Conservation (phyloP, 768 basidiomycete genomes). For the Boletus reticulatus region DNA sequence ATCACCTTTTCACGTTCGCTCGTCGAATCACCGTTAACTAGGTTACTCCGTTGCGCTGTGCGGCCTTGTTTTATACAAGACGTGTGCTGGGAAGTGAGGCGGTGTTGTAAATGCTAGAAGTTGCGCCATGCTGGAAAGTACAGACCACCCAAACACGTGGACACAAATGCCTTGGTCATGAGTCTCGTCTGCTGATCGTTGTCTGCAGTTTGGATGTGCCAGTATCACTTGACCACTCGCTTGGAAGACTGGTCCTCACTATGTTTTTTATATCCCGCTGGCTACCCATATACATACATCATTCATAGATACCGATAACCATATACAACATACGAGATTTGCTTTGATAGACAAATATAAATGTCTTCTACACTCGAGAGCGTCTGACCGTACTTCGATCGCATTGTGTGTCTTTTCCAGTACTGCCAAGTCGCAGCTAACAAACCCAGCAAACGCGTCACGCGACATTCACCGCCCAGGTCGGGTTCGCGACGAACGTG, state of each 20-base stretch:
- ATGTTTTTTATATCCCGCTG: neutral
- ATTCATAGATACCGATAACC: conserved; percentile 6
- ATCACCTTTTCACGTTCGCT: neutral
- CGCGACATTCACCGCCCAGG: too few relatives aligned
- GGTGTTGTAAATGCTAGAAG: neutral
- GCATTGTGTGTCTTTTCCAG: too few relatives aligned
- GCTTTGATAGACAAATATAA: neutral
- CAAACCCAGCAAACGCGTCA: too few relatives aligned
- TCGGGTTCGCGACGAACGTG: too few relatives aligned
- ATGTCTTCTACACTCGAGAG: neutral
- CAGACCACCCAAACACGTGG: too few relatives aligned
- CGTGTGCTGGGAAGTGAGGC: conserved; percentile 56
- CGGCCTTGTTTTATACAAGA: conserved; percentile 86
- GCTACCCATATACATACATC: conserved; percentile 1
- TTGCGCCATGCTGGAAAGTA: neutral
- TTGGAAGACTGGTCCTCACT: neutral
- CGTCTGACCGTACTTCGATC: too few relatives aligned
- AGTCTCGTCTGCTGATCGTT: neutral
- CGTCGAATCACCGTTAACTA: conserved; percentile 21
- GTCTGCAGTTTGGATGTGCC: neutral
- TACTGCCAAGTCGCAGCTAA: too few relatives aligned
- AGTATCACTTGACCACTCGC: neutral
- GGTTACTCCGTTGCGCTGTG: conserved; percentile 87
- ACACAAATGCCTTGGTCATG: neutral
- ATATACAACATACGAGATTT: neutral